A percentile compares a stretch with the other conserved stretches of the same genome.
phyloP scores from a whole-genome alignment of 2,329 filamentous ascomycete genomes.

The Cladophialophora psammophila region DNA sequence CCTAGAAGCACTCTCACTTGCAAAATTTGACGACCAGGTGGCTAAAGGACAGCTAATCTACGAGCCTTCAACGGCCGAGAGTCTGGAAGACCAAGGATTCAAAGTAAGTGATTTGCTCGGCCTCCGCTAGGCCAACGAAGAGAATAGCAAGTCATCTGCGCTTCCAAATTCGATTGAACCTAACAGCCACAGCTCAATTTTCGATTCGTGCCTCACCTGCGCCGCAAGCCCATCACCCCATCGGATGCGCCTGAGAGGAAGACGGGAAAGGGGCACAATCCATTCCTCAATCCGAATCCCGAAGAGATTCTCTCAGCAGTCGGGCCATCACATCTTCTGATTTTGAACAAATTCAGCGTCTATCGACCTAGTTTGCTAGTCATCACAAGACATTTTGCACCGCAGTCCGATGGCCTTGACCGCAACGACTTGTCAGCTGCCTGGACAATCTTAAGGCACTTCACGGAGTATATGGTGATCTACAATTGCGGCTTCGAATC shows the following conservation, averaged over 20 bases:
- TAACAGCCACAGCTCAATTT: conserved; percentile 37
- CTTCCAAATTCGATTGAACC: neutral
- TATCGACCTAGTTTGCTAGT: conserved; percentile 49
- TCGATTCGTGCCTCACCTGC: conserved; percentile 39
- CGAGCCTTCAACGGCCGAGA: conserved; percentile 37
- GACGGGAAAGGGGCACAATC: conserved; percentile 34
- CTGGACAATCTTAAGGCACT: conserved; percentile 47
- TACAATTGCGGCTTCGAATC: conserved; percentile 57
- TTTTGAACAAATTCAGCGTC: conserved; percentile 42
- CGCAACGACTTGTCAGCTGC: conserved; percentile 47
- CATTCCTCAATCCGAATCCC: conserved; percentile 41
- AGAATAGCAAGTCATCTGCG: neutral
- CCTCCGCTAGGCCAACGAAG: neutral
- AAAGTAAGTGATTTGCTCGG: conserved; percentile 31
- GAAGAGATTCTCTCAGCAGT: conserved; percentile 38
- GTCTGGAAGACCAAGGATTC: conserved; percentile 40
- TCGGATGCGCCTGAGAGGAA: conserved; percentile 41
- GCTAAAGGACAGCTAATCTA: conserved; percentile 38
- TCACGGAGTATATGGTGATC: conserved; percentile 49
- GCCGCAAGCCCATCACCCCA: conserved; percentile 40
- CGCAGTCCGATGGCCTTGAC: conserved; percentile 50
- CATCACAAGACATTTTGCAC: conserved; percentile 49
- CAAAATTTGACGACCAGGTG: conserved; percentile 40
- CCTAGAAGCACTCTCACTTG: conserved; percentile 40
- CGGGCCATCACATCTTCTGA: conserved; percentile 38